Evolutionary conservation across 1,139 yeast species (phyloP), one percentile per base, ranked within the genome.

Genomic region (Spathaspora sp.): DNA sequence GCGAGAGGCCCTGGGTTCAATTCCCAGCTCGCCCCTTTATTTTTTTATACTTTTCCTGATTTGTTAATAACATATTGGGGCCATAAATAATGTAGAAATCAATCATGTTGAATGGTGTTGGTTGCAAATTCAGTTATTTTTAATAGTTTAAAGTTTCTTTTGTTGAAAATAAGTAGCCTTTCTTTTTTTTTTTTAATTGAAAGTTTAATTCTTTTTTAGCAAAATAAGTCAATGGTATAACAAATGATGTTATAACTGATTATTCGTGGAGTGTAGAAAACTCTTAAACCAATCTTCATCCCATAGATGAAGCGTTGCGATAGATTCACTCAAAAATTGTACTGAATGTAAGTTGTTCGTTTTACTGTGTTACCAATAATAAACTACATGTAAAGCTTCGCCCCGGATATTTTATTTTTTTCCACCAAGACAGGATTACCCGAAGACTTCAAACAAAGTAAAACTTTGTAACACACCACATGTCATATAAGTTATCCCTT

Each of bases 1-100:
- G 47, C 44, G 47, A 44, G 47, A 44, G 47, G 47, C 44, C 47
- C 47, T 40, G 47, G 47, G 47, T 44, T 44, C 47, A 44, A 44
- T 44, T 44, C 47, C 47, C 47, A 40, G 47, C 47, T 44, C 47
- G 39, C 44, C 47, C 47, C 47, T 13, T 37, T 17, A 17, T 41
- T 41, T 44, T 41, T 43, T 20, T 13, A 8, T 18, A 34, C 18
- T 13, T 25, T 13, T 31, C 6, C 18, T 9, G n/a, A 13, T 2
- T 15, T 31, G 18, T 15, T 31, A 31, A 13, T 31, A 31, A 13
- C 15, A 7, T 6, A 31, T 31, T 31, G 7, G 9, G 2, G 9
- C 5, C 6, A 11, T 4, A 31, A 27, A 10, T 10, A 27, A 4
- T 11, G 13, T 10, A 5, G 31, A 27, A 27, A 27, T 31, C 4